A percentile compares a stretch with the other conserved stretches of the same genome.
phyloP scores from a whole-genome alignment of 2,329 filamentous ascomycete species.

The Claviceps sp. region DNA sequence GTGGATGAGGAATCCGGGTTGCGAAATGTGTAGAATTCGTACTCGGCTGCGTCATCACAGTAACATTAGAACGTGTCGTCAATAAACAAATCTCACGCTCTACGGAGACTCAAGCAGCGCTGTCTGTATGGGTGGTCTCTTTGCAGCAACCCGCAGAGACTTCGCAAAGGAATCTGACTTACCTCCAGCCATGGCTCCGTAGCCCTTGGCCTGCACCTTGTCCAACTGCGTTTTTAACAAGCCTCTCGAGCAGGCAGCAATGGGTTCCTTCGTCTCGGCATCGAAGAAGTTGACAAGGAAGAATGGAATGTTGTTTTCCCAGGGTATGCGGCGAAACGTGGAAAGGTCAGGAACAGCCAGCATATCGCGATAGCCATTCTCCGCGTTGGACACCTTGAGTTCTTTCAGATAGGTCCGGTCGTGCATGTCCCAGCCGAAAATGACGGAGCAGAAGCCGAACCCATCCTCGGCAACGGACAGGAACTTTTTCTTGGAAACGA shows the following conservation, averaged over 20 bases:
- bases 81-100: neutral
- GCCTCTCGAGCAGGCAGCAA: conserved; percentile 69
- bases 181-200: conserved; percentile 84
- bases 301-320: conserved; percentile 78
- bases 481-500: conserved; percentile 89
- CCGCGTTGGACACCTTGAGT: conserved; percentile 75
- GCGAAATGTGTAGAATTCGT: conserved; percentile 88
- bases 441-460: conserved; percentile 87
- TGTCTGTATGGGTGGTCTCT: neutral
- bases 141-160: neutral
- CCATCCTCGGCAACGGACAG: conserved; percentile 66
- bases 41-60: conserved; percentile 52
- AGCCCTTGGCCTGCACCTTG: conserved; percentile 55
- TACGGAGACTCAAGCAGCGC: neutral
- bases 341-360: conserved; percentile 68
- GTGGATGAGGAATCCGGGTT: conserved; percentile 43
- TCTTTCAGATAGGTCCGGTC: conserved; percentile 80
- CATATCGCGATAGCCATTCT: conserved; percentile 80
- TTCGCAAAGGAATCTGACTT: conserved; percentile 18
- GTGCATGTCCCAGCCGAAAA: conserved; percentile 97
- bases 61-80: neutral
- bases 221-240: conserved; percentile 55
- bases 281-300: conserved; percentile 77
- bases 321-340: conserved; percentile 73
- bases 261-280: conserved; percentile 56